phyloP scores from a whole-genome alignment of 495 filamentous ascomycete genomes.

The Talaromyces liani region DNA sequence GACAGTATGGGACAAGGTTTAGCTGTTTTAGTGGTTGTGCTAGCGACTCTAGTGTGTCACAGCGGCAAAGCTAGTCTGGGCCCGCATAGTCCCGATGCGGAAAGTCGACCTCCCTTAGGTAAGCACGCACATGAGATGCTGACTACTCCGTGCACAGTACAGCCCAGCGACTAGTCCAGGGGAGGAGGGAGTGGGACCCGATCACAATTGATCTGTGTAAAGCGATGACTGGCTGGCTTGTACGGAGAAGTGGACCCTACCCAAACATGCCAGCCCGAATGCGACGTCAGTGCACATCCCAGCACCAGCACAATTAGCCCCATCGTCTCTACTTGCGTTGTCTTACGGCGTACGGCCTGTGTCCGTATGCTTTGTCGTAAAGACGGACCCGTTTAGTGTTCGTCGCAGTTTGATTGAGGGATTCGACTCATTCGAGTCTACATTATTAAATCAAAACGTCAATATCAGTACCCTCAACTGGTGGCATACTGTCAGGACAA shows the following conservation, averaged over 20 bases:
- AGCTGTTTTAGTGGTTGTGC: constrained; percentile 1
- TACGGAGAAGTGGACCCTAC: neutral
- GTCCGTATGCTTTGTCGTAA: too few relatives aligned
- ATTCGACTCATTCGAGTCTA: too few relatives aligned
- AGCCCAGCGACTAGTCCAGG: neutral
- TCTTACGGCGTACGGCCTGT: neutral
- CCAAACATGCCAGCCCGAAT: neutral
- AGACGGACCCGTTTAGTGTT: too few relatives aligned
- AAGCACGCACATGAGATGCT: neutral
- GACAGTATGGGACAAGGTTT: neutral
- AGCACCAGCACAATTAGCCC: neutral
- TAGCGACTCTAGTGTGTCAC: neutral
- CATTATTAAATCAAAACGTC: too few relatives aligned
- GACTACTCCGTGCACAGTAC: too few relatives aligned
- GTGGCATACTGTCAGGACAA: neutral
- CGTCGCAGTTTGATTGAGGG: neutral
- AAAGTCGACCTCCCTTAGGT: neutral
- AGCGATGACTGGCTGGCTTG: neutral
- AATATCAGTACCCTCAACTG: too few relatives aligned
- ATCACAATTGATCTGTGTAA: neutral
- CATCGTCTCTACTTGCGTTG: neutral
- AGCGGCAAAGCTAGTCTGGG: neutral
- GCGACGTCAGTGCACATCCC: neutral
- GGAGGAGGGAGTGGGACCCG: neutral
- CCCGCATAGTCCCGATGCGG: neutral